These are phyloP conservation scores for Solanum neorickii DNA, from an alignment of 257 asterid species.

Conservation along the genomic window DNA sequence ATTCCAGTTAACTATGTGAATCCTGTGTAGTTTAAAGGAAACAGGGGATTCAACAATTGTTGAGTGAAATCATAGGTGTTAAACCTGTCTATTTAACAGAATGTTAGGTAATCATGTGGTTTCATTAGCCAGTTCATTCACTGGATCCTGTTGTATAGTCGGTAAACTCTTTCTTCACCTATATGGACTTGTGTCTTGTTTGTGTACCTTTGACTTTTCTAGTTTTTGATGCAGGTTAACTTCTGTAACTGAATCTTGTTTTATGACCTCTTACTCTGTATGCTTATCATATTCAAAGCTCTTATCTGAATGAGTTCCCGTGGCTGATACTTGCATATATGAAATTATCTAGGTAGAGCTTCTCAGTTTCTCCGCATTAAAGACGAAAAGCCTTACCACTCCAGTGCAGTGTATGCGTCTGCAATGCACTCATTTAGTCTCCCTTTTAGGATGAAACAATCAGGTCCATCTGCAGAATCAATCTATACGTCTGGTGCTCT, in stretches of 20 bases:
- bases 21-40: not conserved
- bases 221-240: not conserved
- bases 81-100: not conserved
- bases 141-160: not conserved
- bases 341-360: conserved; percentile 37
- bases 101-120: not conserved
- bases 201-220: not conserved
- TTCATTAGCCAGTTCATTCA: not conserved
- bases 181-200: not conserved
- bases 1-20: not conserved
- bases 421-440: conserved; percentile 80
- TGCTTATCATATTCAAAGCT: not conserved
- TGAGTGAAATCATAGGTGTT: not conserved
- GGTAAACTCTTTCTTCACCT: not conserved
- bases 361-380: conserved; percentile 50
- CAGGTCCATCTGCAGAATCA: conserved; percentile 49
- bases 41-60: not conserved
- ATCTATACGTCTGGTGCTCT: conserved; percentile 51
- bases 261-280: not conserved
- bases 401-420: conserved; percentile 90
- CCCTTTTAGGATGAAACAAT: conserved; percentile 75
- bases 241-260: not conserved
- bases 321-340: not conserved
- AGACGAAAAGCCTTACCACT: conserved; percentile 63
- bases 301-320: not conserved